Base-by-base conservation (phyloP, 73 alveolate species). In the Blepharisma stoltei region DNA sequence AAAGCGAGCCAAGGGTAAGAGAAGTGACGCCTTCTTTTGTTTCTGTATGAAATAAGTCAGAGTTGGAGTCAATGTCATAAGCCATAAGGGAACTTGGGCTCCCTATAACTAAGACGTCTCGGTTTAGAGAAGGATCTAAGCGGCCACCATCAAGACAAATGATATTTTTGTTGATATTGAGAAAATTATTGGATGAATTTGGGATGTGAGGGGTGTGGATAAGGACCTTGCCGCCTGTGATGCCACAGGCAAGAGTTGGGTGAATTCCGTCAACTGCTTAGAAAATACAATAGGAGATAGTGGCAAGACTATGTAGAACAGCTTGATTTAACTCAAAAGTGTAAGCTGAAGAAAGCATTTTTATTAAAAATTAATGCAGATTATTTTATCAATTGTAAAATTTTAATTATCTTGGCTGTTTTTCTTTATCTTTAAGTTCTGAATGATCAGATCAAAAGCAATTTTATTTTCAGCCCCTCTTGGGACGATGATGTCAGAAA, bases 401-500 rank as follows among this genome's bases (percentile, higher is more conserved):
- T 32, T 32, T 32, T 32, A 32, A 32, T 32, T 32, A 32, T 32
- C 41, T 32, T 32, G 41, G 41, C 3, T 32, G 41, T 32, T 32
- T 32, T 32, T 32, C 46, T 25, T 60, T 2, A 9, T 25, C 11
- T 38, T 14, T 9, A 60, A 25, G 46, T 60, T 60, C 18, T 25
- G 14, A 25, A 60, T 25, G 46, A 60, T 8, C 5, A 86, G 71
- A 47, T 80, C 77, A 25, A 86, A 83, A 4, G 93, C 89, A 18
- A 83, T 84, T 52, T 83, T 55, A 69, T 86, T 86, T 6, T 49
- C 60, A 68, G 84, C 81, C 7, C 78, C 65, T 41, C 89, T 76
- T 25, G 99, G 99, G 14, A 97, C 83, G 48, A 97, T 95, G 50
- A 97, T 84, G 83, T 97, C 99, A 5, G 99, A 98, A 80, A 83